Conservation (phyloP, 495 filamentous ascomycete genomes). For the Letharia columbiana region DNA sequence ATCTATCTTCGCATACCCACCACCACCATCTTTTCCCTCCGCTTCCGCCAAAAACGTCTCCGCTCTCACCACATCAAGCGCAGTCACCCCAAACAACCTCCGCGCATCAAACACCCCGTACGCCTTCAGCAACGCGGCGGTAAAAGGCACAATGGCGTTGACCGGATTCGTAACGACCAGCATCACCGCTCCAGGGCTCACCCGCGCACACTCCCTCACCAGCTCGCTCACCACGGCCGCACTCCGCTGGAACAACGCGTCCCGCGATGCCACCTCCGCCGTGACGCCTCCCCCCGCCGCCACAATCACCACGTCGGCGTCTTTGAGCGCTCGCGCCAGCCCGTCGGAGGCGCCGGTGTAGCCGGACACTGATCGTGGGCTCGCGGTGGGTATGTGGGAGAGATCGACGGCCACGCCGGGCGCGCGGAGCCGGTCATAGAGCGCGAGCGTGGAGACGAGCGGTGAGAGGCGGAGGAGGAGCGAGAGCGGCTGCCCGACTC, state of each 20-base stretch:
- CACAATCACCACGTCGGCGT: neutral
- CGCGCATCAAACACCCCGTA: neutral
- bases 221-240: neutral
- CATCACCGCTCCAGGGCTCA: neutral
- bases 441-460: neutral
- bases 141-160: neutral
- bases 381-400: neutral
- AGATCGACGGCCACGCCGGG: neutral
- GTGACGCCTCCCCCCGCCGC: too few species aligned
- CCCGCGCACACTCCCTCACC: neutral
- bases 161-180: neutral
- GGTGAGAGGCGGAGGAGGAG: neutral
- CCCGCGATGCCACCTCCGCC: neutral
- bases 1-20: neutral
- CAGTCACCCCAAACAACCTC: neutral
- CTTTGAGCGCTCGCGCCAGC: neutral
- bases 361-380: too few species aligned
- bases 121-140: neutral
- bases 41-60: neutral
- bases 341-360: neutral
- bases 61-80: neutral
- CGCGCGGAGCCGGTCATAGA: neutral
- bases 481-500: neutral
- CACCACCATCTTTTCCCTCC: neutral
- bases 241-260: neutral